A percentile compares a stretch with the other conserved stretches of the same genome.
Conservation (phyloP, 1,284 basidiomycete species). For the Irpex lacteus region DNA sequence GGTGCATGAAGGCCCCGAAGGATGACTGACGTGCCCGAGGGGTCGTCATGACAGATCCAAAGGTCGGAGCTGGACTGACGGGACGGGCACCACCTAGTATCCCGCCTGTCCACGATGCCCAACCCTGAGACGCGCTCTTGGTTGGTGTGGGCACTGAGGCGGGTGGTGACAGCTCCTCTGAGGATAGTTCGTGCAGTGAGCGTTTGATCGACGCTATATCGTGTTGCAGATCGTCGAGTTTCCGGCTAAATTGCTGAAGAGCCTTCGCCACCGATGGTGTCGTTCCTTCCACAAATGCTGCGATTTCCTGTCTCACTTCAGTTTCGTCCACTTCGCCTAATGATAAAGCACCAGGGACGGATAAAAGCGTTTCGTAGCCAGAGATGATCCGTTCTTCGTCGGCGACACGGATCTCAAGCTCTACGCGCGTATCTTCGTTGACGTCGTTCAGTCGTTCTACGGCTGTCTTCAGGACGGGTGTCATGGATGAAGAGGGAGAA, state of each 20-base stretch:
- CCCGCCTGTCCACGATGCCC: slow-evolving; percentile 57
- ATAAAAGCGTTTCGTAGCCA: slow-evolving; percentile 73
- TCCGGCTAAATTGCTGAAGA: slow-evolving; percentile 48
- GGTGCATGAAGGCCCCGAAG: slow-evolving; percentile 30
- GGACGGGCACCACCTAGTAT: slow-evolving; percentile 36
- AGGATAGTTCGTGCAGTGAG: slow-evolving; percentile 44
- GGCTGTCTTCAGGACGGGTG: slow-evolving; percentile 48
- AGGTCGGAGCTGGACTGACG: slow-evolving; percentile 48
- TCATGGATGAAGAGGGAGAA: slow-evolving; percentile 17
- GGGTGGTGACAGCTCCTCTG: slow-evolving; percentile 4
- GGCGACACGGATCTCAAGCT: slow-evolving; percentile 79
- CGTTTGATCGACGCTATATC: slow-evolving; percentile 72
- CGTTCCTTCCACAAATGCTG: slow-evolving; percentile 58
- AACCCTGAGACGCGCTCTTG: slow-evolving; percentile 31
- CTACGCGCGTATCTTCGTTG: slow-evolving; percentile 82
- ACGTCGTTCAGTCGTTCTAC: slow-evolving; percentile 74
- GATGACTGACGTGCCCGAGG: slow-evolving; percentile 50
- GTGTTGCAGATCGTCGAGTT: slow-evolving; percentile 76
- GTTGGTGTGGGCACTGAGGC: slow-evolving; percentile 13
- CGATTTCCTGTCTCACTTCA: slow-evolving; percentile 51
- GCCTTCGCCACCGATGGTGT: slow-evolving; percentile 50
- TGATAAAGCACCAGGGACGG: slow-evolving; percentile 50
- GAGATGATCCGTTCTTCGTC: slow-evolving; percentile 72
- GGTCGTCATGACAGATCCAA: slow-evolving; percentile 66
- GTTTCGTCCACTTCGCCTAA: slow-evolving; percentile 31